Evolutionary conservation across 352 stramenopile genomes (phyloP).

Genomic region (Globisporangium viniferum): DNA sequence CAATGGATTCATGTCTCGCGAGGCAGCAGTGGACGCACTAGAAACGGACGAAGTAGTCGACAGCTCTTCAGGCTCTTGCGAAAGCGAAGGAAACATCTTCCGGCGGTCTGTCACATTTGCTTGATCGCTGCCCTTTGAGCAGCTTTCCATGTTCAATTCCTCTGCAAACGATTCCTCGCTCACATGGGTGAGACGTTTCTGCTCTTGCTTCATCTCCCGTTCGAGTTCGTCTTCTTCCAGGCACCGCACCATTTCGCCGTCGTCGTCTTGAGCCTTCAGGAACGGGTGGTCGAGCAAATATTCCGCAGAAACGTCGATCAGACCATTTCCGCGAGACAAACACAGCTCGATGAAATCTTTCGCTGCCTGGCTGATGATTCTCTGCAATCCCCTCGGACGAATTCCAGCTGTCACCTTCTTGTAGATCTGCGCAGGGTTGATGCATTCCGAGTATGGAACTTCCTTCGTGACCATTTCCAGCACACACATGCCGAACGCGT

Average conservation of each 20-base stretch:
- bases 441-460: conserved; percentile 97
- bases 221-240: conserved; percentile 69
- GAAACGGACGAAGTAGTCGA: conserved; percentile 26
- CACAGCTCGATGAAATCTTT: conserved; percentile 85
- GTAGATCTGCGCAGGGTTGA: conserved; percentile 89
- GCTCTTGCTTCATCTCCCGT: conserved; percentile 40
- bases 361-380: conserved; percentile 69
- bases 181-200: conserved; percentile 50
- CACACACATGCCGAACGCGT: conserved; percentile 99
- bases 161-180: conserved; percentile 60
- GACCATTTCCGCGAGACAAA: conserved; percentile 71
- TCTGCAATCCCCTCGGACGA: conserved; percentile 63
- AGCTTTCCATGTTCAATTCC: conserved; percentile 77
- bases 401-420: conserved; percentile 89
- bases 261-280: conserved; percentile 73
- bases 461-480: conserved; percentile 99
- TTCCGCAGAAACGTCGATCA: conserved; percentile 77
- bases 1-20: conserved; percentile 9
- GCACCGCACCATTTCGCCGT: conserved; percentile 74
- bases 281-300: conserved; percentile 78
- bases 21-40: conserved; percentile 14
- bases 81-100: conserved; percentile 55
- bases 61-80: conserved; percentile 49
- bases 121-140: conserved; percentile 41
- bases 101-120: conserved; percentile 31